Conservation (phyloP, 495 filamentous ascomycete species). For the Achaetomiella virescens region DNA sequence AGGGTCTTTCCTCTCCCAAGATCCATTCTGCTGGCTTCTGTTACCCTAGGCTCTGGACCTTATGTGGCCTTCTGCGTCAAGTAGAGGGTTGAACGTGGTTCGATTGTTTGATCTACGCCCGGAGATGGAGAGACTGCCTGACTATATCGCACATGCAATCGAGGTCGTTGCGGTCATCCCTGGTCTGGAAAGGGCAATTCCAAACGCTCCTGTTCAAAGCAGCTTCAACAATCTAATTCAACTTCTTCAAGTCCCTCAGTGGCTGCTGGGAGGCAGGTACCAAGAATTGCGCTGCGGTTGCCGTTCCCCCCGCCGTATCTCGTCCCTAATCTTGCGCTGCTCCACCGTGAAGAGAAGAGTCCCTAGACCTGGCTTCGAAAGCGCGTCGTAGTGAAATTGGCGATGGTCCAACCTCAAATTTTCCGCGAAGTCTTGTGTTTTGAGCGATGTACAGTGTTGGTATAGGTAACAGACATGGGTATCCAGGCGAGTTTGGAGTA, state of each 20-base stretch:
- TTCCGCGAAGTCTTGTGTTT: background rate
- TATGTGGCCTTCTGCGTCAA: too few relatives aligned
- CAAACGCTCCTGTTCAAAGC: too few relatives aligned
- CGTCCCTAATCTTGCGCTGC: background rate
- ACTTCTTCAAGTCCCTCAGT: background rate
- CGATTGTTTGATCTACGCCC: too few relatives aligned
- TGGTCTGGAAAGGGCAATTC: too few relatives aligned
- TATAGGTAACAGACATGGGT: background rate
- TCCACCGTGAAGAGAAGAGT: background rate
- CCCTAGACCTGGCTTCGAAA: slow-evolving; percentile 1
- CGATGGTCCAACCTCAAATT: background rate
- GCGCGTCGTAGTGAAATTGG: slow-evolving; percentile 6
- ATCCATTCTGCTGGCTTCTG: too few relatives aligned
- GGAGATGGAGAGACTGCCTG: too few relatives aligned
- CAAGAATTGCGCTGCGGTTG: background rate
- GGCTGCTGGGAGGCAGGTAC: background rate
- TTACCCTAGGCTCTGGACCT: too few relatives aligned
- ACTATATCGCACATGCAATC: too few relatives aligned
- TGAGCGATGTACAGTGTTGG: background rate
- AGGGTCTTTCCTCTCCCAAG: too few relatives aligned
- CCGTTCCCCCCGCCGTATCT: background rate
- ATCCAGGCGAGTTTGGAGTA: background rate
- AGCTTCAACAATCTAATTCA: too few relatives aligned
- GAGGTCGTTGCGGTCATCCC: too few relatives aligned
- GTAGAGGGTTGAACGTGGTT: too few relatives aligned